These are phyloP conservation scores for Mycena rosella DNA, from an alignment of 768 basidiomycete genomes.

Conservation along the genomic window DNA sequence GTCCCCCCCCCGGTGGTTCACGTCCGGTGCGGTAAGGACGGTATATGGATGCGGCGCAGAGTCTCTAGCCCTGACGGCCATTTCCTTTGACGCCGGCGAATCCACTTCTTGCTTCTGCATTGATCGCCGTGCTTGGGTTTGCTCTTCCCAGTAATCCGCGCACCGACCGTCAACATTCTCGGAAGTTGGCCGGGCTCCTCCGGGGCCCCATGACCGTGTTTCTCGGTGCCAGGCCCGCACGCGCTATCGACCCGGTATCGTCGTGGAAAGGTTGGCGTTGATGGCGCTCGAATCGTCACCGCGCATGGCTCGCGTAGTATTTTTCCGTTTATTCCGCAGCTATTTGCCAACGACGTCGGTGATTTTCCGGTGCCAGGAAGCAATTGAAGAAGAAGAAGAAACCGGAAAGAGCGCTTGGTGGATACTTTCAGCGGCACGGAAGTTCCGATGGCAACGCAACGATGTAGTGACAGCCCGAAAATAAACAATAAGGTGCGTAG, in stretches of 20 bases:
- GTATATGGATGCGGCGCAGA: neutral
- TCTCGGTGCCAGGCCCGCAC: constrained; percentile 26
- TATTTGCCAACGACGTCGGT: constrained; percentile 24
- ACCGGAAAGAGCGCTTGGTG: neutral
- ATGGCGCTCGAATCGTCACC: neutral
- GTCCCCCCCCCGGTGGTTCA: too few relatives aligned
- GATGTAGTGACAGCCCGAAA: neutral
- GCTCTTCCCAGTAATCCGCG: constrained; percentile 17
- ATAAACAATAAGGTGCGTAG: constrained; percentile 9
- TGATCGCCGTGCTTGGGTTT: constrained; percentile 27
- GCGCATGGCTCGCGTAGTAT: constrained; percentile 12
- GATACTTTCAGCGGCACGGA: neutral
- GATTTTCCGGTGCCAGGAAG: neutral
- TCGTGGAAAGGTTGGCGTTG: constrained; percentile 15
- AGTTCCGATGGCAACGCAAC: constrained; percentile 21
- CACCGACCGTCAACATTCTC: constrained; percentile 6
- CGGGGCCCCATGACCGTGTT: constrained; percentile 22
- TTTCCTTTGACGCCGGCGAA: constrained; percentile 27
- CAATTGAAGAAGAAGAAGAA: neutral
- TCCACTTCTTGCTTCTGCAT: constrained; percentile 13
- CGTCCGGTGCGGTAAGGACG: neutral
- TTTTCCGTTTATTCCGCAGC: constrained; percentile 29
- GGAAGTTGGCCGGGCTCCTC: constrained; percentile 3
- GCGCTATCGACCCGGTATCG: constrained; percentile 29
- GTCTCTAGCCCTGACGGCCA: neutral